Conservation (phyloP, 257 asterid genomes). For the Paraleonurus japonicus region DNA sequence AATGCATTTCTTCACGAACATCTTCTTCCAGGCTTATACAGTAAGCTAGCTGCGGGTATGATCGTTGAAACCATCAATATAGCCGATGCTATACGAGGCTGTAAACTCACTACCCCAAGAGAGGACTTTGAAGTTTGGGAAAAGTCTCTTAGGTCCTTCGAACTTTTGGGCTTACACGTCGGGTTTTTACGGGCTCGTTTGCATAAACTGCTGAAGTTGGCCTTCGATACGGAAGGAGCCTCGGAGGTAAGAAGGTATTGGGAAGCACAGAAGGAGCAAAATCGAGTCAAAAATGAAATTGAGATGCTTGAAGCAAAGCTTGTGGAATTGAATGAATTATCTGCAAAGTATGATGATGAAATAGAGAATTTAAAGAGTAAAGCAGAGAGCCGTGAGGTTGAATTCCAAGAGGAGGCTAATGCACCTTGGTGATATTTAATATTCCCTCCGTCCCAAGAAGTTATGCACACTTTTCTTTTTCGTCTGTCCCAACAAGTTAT, state of each 20-base stretch:
- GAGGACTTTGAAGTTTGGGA: slow-evolving; percentile 70
- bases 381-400: slow-evolving; percentile 50
- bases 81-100: slow-evolving; percentile 47
- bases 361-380: slow-evolving; percentile 40
- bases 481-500: too few species aligned
- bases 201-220: slow-evolving; percentile 36
- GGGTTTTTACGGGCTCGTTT: slow-evolving; percentile 62
- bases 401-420: slow-evolving; percentile 53
- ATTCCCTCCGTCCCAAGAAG: too few species aligned
- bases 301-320: slow-evolving; percentile 45
- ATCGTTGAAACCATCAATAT: slow-evolving; percentile 47
- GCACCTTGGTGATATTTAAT: slow-evolving; percentile 52
- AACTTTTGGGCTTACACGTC: slow-evolving; percentile 62
- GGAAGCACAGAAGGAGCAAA: slow-evolving; percentile 45
- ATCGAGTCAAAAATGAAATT: slow-evolving; percentile 41
- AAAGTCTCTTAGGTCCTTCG: slow-evolving; percentile 64
- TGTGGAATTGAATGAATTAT: slow-evolving; percentile 44
- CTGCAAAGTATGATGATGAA: slow-evolving; percentile 36
- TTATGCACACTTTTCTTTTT: too few species aligned
- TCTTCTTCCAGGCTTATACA: slow-evolving; percentile 58
- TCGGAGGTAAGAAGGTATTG: slow-evolving; percentile 39
- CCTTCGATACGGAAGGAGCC: slow-evolving; percentile 52
- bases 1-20: slow-evolving; percentile 54
- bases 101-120: slow-evolving; percentile 48
- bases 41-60: slow-evolving; percentile 61